Conservation (phyloP, 2,329 filamentous ascomycete genomes). For the Periglandula ipomoeae region DNA sequence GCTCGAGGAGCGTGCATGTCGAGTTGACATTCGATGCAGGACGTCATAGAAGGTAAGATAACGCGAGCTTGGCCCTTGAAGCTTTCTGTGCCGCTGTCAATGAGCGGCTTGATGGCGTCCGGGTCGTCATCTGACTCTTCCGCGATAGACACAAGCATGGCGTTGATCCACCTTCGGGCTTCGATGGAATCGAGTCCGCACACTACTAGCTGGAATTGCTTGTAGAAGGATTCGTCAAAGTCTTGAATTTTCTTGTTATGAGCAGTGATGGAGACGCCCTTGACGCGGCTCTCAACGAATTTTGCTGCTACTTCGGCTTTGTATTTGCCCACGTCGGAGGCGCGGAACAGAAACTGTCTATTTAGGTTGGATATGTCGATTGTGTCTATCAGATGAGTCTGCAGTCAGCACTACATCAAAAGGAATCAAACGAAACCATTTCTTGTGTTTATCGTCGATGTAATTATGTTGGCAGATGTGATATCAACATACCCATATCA, state of each 20-base stretch:
- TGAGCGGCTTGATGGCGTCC: constrained; percentile 83
- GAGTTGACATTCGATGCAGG: constrained; percentile 95
- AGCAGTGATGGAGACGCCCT: constrained; percentile 84
- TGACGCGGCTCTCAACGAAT: constrained; percentile 84
- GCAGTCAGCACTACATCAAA: not conserved
- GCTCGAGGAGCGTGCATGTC: constrained; percentile 97
- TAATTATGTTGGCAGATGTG: not conserved
- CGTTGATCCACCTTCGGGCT: constrained; percentile 97
- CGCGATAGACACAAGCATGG: constrained; percentile 82
- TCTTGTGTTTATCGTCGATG: not conserved
- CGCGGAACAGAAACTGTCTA: constrained; percentile 91
- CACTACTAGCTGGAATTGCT: constrained; percentile 89
- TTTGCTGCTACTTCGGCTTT: constrained; percentile 90
- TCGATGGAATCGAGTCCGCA: constrained; percentile 97
- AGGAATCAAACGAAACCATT: too few relatives aligned
- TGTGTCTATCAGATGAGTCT: constrained; percentile 56
- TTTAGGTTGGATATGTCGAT: constrained; percentile 99
- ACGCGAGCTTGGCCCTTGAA: constrained; percentile 97
- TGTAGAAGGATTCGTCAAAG: constrained; percentile 92
- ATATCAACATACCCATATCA: constrained; percentile 69
- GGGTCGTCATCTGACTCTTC: constrained; percentile 59
- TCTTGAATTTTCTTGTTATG: constrained; percentile 96
- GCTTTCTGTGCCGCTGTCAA: constrained; percentile 94
- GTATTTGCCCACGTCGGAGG: constrained; percentile 81
- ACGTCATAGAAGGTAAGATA: constrained; percentile 83